Conservation (phyloP, 2,329 filamentous ascomycete genomes). For the Dothideomycetidae sp. region DNA sequence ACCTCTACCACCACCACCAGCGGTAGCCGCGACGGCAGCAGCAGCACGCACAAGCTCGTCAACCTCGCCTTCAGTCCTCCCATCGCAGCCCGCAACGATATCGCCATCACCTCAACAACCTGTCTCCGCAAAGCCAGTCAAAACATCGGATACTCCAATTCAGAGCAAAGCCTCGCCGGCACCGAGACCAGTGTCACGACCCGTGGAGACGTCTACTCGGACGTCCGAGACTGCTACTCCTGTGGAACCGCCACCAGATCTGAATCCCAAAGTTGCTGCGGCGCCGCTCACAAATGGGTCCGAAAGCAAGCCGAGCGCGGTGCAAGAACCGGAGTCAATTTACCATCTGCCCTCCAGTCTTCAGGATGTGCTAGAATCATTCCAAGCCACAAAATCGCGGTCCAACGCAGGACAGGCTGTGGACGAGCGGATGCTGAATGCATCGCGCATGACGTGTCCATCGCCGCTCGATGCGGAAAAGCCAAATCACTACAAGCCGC, state of each 20-base stretch:
- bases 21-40: conserved; percentile 31
- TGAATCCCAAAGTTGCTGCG: conserved; percentile 23
- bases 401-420: conserved; percentile 46
- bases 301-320: conserved; percentile 30
- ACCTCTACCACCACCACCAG: conserved; percentile 80
- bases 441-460: conserved; percentile 60
- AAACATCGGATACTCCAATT: conserved; percentile 15
- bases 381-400: conserved; percentile 66
- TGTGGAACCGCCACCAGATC: conserved; percentile 17
- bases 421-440: conserved; percentile 58
- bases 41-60: conserved; percentile 42
- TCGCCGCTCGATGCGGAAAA: conserved; percentile 68
- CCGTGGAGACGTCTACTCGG: conserved; percentile 4
- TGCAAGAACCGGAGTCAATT: conserved; percentile 61
- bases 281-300: conserved; percentile 38
- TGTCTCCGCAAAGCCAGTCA: conserved; percentile 16
- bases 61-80: conserved; percentile 38
- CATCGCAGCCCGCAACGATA: conserved; percentile 34
- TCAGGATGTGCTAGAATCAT: conserved; percentile 81
- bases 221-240: conserved; percentile 6
- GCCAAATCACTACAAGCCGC: conserved; percentile 70
- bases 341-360: conserved; percentile 84
- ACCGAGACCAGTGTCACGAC: conserved; percentile 1
- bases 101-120: conserved; percentile 21
- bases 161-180: conserved; percentile 6